A percentile compares a stretch with the other conserved stretches of the same genome.
phyloP scores from a whole-genome alignment of 768 basidiomycete genomes.

The Clavaria fumosa region DNA sequence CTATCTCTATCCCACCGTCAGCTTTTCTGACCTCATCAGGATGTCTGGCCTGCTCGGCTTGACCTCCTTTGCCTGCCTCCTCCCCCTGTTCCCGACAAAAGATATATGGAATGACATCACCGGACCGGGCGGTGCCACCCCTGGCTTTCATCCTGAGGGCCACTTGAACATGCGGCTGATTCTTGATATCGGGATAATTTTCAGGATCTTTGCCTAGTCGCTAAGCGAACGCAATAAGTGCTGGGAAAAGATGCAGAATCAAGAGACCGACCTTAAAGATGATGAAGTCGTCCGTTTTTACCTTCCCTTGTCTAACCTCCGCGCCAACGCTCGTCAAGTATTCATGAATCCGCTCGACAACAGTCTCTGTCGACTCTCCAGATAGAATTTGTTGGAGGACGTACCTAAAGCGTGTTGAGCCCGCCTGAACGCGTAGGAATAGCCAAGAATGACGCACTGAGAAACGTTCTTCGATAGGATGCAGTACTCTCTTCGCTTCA shows the following conservation, averaged over 20 bases:
- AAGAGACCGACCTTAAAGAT: slow-evolving; percentile 63
- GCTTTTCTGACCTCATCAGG: slow-evolving; percentile 80
- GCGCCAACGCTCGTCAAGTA: slow-evolving; percentile 67
- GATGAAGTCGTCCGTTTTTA: slow-evolving; percentile 87
- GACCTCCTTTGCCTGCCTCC: slow-evolving; percentile 52
- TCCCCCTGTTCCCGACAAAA: slow-evolving; percentile 75
- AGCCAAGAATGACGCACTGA: slow-evolving; percentile 40
- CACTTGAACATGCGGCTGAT: slow-evolving; percentile 93
- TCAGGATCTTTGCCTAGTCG: slow-evolving; percentile 93
- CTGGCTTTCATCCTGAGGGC: slow-evolving; percentile 79
- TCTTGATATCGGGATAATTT: slow-evolving; percentile 92
- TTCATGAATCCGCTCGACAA: slow-evolving; percentile 86
- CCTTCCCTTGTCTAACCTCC: slow-evolving; percentile 59
- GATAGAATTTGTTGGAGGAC: slow-evolving; percentile 84
- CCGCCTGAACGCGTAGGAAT: background rate
- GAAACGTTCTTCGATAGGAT: slow-evolving; percentile 84
- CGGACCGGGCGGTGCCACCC: slow-evolving; percentile 63
- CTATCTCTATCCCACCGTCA: slow-evolving; percentile 53
- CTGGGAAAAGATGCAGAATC: too few species aligned
- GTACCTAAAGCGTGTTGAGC: slow-evolving; percentile 34
- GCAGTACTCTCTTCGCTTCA: slow-evolving; percentile 97
- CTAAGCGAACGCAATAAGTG: slow-evolving; percentile 25
- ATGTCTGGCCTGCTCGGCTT: slow-evolving; percentile 85
- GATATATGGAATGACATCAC: slow-evolving; percentile 93
- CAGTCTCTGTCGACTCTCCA: slow-evolving; percentile 77